Base-by-base conservation (phyloP, 2,329 filamentous ascomycete genomes). In the Plectosphaerella sp. region DNA sequence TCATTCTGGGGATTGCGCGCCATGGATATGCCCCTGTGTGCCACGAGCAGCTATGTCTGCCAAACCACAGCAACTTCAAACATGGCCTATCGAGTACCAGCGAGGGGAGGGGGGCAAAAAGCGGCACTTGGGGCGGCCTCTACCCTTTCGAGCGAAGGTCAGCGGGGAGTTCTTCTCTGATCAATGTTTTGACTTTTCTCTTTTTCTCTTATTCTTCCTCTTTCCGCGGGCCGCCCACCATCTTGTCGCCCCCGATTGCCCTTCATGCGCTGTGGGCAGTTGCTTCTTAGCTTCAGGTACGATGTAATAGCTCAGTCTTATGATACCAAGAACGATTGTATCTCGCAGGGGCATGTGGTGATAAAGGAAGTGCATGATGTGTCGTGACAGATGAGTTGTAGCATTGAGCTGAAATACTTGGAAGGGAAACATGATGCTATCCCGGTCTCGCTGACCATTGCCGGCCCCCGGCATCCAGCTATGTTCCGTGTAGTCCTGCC, bases 261-360 rank as follows among this genome's bases (percentile, higher is more conserved):
- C 41, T 20, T n/a, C 37, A 7, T 16, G 37, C 7, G 37, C n/a
- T n/a, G 41, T 43, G n/a, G 41, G 41, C 16, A 43, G 41, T 43
- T 43, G 41, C 41, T 58, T 62, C 59, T 65, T 71, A 69, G 41
- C 41, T 46, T 49, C n/a, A 43, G 64, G 66, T 64, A 68, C 62
- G 66, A 69, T 71, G 68, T 72, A 71, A 72, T 71, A 63, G 65
- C 61, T 66, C 62, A 70, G 64, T 69, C 68, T 73, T 69, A 75
- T 72, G 72, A 75, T 76, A 76, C 71, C 72, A 75, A 57, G 53
- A 63, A 67, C 69, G 70, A 71, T 69, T 22, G 25, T 47, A 35
- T 37, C 45, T 22, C 33, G 28, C 28, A 18, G 41, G 18, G 41
- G n/a, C 22, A 16, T 20, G 22, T 16, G 12, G 41, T 11, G 8